Evolutionary conservation across 2,329 filamentous ascomycete species (phyloP), one percentile per base, ranked within the genome.

Genomic region (Aureobasidium lini): DNA sequence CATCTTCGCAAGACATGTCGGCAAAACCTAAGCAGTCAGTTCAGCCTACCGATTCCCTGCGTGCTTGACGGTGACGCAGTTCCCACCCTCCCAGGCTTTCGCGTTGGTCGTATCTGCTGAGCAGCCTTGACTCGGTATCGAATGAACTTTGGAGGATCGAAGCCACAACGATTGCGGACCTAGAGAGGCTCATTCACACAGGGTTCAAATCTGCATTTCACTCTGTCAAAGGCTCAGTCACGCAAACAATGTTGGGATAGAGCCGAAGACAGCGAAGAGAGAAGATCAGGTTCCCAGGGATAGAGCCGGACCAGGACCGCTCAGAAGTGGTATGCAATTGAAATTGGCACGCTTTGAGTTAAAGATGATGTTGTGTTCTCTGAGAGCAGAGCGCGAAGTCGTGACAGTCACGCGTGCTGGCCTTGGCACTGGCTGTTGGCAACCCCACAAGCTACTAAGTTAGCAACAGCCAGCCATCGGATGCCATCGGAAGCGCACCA

Each of bases 31-130:
- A 15, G 29, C n/a, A 34, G 32, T 43, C 43, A 43, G 40, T 57
- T 9, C 34, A 48, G 42, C 31, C 15, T 57, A 57, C 43, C 56
- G 46, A 49, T 42, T 16, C 56, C 56, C 56, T 57, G 56, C 54
- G 31, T 37, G 56, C 49, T 42, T 18, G 6, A 4, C 34, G 23
- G 23, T 32, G 23, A 28, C 42, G 46, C 56, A 57, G 53, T 36
- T 37, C 56, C 56, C 56, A 44, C 56, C 56, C 56, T 15, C 56
- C 56, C 56, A 58, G 56, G 56, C 56, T 58, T 58, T 48, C 15
- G 31, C 50, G 42, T 46, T 47, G 29, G 37, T 29, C 37, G 10
- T 7, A 4, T 6, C 16, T 47, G 31, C 32, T 29, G 56, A 58
- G 53, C 42, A 57, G 53, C 53, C 53, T 57, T 57, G 42, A 47